Base-by-base conservation (phyloP, 1,284 basidiomycete genomes). In the Termitomyces sp. region DNA sequence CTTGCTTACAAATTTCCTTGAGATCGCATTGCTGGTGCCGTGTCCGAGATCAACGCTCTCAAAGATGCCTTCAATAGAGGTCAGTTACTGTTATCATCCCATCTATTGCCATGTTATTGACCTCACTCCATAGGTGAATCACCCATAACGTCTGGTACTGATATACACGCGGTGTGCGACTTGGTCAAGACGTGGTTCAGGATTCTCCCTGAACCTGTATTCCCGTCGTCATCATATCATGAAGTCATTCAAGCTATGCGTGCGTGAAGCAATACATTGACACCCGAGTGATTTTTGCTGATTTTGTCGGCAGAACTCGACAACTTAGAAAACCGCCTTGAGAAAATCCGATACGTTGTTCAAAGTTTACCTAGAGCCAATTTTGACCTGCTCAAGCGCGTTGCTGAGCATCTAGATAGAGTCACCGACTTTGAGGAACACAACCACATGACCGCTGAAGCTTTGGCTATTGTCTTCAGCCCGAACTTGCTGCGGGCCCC, bases 381-480 rank as follows among this genome's bases (percentile, higher is more conserved):
- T 64, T 91, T 90, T 65, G 81, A 88, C 59, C 69, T 92, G 14
- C 72, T 93, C 55, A 83, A 79, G 56, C 79, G 89, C 18, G 78
- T 92, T 13, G 74, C 83, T 9, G 88, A 91, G 62, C 90, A 93
- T 68, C 75, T 93, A n/a, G 88, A 92, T 66, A 81, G 88, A 62
- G 86, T 92, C 26, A 89, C 88, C 7, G 90, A 92, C 61, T 89
- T 79, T 65, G 90, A 93, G 64, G 87, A 90, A 54, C 78, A 84
- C 45, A 93, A 92, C 61, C 87, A 92, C 56, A 92, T 92, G 90
- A 89, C 86, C 1, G 83, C 88, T 0, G 85, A 89, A 59, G 85
- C 86, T 5, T 73, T 92, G 3, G 84, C 90, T 0, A 91, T 90
- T 44, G 87, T 91, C 19, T 91, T 91, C 67, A 88, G 87, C 55